A percentile compares a stretch with the other conserved stretches of the same genome.
Conservation (phyloP, 1,139 yeast genomes). For the Saccharomyces hybrid region DNA sequence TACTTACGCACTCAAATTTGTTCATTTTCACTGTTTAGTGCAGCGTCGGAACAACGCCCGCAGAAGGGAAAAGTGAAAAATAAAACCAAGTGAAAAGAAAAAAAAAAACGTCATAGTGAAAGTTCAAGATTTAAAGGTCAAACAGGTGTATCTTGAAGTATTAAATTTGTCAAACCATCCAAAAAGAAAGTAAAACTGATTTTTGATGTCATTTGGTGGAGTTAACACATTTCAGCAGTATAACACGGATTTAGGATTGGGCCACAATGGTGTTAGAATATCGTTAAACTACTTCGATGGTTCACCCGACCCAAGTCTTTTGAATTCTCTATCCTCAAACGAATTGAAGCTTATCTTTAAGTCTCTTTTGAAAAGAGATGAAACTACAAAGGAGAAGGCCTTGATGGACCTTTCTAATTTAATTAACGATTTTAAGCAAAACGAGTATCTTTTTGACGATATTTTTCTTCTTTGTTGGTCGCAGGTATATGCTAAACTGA, state of each 20-base stretch:
- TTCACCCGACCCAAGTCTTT: slow-evolving; percentile 55
- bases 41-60: neutral
- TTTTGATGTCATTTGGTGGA: slow-evolving; percentile 27
- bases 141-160: neutral
- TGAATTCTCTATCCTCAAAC: slow-evolving; percentile 41
- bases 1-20: neutral
- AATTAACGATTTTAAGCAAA: slow-evolving; percentile 29
- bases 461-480: slow-evolving; percentile 60
- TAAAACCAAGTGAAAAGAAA: neutral
- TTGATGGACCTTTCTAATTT: slow-evolving; percentile 44
- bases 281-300: slow-evolving; percentile 73
- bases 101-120: neutral
- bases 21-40: neutral
- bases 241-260: slow-evolving; percentile 30
- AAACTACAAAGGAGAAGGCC: slow-evolving; percentile 78
- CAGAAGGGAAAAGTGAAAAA: neutral
- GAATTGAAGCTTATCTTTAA: slow-evolving; percentile 61
- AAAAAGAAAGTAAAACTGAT: neutral
- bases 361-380: slow-evolving; percentile 66
- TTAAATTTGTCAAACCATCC: neutral
- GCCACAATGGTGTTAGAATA: slow-evolving; percentile 53
- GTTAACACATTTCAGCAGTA: slow-evolving; percentile 24
- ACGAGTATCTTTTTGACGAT: slow-evolving; percentile 34
- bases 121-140: neutral
- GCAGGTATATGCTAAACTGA: slow-evolving; percentile 71